A percentile compares a stretch with the other conserved stretches of the same genome.
phyloP scores from a whole-genome alignment of 352 stramenopile species.

The Phytopythium vexans region DNA sequence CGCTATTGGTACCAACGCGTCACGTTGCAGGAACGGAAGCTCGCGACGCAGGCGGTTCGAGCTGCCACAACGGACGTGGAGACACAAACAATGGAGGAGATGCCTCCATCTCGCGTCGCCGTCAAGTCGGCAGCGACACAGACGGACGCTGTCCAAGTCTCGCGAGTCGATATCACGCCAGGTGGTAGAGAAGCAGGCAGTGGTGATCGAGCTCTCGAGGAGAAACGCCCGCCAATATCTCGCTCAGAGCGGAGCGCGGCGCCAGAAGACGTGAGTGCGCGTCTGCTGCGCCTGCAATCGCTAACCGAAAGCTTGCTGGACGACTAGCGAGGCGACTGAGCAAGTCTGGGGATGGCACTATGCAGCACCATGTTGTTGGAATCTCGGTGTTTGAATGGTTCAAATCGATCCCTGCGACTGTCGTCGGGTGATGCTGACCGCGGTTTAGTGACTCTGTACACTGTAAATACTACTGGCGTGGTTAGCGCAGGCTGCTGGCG shows the following conservation, averaged over 20 bases:
- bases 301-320: conserved; percentile 56
- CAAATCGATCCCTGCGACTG: too few relatives aligned
- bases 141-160: neutral
- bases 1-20: too few relatives aligned
- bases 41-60: conserved; percentile 9
- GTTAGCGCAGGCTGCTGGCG: too few relatives aligned
- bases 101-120: conserved; percentile 4
- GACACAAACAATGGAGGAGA: conserved; percentile 19
- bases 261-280: conserved; percentile 26
- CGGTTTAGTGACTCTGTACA: too few relatives aligned
- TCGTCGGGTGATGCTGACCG: too few relatives aligned
- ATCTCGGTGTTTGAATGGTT: too few relatives aligned
- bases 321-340: conserved; percentile 17
- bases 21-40: conserved; percentile 26
- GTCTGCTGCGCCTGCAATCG: conserved; percentile 48
- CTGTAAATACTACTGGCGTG: too few relatives aligned
- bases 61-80: conserved; percentile 7
- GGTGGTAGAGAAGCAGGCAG: neutral
- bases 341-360: too few relatives aligned
- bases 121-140: conserved; percentile 10
- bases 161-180: neutral
- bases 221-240: conserved; percentile 1
- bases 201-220: neutral
- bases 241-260: conserved; percentile 10
- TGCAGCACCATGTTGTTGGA: too few relatives aligned